Conservation (phyloP, 768 basidiomycete genomes). For the Boletus rex-veris region DNA sequence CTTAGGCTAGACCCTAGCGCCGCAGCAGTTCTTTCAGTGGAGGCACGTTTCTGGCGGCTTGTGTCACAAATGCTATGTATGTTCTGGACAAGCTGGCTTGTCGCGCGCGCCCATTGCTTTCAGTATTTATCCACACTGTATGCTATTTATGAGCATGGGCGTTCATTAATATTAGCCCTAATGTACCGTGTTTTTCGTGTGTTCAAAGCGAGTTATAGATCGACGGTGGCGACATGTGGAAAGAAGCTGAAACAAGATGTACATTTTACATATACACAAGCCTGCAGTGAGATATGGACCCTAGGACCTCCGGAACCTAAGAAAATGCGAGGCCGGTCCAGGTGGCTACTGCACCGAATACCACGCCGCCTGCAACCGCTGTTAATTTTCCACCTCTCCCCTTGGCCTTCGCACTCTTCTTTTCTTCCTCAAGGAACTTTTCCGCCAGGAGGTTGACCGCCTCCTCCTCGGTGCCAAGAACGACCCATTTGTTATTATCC, state of each 20-base stretch:
- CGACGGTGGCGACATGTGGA: not conserved
- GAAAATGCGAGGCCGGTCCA: constrained; percentile 57
- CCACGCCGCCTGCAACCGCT: constrained; percentile 53
- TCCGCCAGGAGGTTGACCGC: constrained; percentile 37
- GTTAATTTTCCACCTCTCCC: constrained; percentile 31
- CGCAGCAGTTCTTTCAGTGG: not conserved
- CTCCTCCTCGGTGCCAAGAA: constrained; percentile 50
- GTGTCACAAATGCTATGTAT: not conserved
- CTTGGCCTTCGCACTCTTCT: constrained; percentile 18
- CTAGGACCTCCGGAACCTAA: constrained; percentile 23
- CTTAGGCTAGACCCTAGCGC: not conserved
- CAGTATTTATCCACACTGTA: not conserved
- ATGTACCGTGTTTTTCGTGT: not conserved
- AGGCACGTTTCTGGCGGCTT: not conserved
- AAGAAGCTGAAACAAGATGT: not conserved
- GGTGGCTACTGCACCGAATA: constrained; percentile 58
- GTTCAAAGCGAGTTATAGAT: constrained; percentile 2
- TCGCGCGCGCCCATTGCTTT: not conserved
- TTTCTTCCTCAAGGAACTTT: constrained; percentile 31
- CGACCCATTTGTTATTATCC: constrained; percentile 40
- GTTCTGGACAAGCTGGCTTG: not conserved
- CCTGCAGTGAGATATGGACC: not conserved
- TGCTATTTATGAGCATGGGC: not conserved
- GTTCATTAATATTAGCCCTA: constrained; percentile 2
- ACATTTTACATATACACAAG: not conserved